A percentile compares a stretch with the other conserved stretches of the same genome.
Evolutionary conservation across 306 rosid species (phyloP).

Genomic region (Dalbergia cochinchinensis): DNA sequence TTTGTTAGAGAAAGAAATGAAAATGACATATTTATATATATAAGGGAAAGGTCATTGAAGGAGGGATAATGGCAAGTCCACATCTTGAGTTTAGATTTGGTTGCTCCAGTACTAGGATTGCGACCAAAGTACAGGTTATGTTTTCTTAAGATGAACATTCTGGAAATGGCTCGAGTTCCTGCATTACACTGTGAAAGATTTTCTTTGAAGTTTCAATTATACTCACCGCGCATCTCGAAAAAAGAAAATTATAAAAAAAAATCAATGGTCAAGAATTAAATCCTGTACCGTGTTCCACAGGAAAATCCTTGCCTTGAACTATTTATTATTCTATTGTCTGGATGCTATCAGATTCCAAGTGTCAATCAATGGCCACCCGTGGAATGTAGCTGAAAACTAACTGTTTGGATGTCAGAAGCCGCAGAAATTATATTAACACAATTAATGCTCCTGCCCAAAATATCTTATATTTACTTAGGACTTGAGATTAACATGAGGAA

Average conservation of each 20-base stretch:
- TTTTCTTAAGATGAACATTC: slow-evolving; percentile 4
- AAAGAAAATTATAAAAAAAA: background rate
- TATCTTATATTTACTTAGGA: background rate
- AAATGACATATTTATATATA: background rate
- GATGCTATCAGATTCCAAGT: background rate
- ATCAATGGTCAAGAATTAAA: background rate
- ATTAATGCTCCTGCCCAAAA: background rate
- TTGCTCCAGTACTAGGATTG: slow-evolving; percentile 23
- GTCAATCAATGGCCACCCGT: background rate
- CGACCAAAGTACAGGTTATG: slow-evolving; percentile 18
- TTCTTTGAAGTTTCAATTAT: slow-evolving; percentile 18
- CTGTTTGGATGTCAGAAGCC: background rate
- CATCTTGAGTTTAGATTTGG: slow-evolving; percentile 18
- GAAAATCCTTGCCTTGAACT: background rate
- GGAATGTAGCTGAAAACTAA: background rate
- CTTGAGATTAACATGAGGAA: background rate
- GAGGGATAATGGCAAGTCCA: background rate
- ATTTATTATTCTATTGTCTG: background rate
- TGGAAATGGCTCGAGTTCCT: background rate
- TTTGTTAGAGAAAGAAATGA: background rate
- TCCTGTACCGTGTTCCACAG: background rate
- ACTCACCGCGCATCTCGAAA: background rate
- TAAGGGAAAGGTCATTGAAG: slow-evolving; percentile 1
- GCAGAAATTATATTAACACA: background rate
- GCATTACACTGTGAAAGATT: slow-evolving; percentile 1